Percentiles rank a stretch among this genome's conserved stretches.
phyloP scores from a whole-genome alignment of 495 filamentous ascomycete genomes.

The Tuber microsphaerosporum region DNA sequence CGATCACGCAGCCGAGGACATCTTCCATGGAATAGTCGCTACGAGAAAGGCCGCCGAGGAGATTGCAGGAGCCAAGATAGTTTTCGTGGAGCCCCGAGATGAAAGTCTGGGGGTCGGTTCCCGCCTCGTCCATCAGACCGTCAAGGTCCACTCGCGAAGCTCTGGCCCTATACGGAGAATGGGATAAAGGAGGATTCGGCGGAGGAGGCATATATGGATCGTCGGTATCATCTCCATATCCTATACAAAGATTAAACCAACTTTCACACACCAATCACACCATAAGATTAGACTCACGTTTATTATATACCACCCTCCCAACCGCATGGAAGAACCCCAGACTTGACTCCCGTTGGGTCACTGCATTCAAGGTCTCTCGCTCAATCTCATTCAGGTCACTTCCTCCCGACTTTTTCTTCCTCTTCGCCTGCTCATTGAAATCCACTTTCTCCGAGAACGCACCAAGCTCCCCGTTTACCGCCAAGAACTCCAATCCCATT shows the following conservation, averaged over 20 bases:
- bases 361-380: constrained; percentile 56
- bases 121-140: constrained; percentile 74
- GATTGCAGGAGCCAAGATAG: constrained; percentile 73
- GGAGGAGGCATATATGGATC: constrained; percentile 36
- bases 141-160: constrained; percentile 62
- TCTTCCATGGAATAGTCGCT: constrained; percentile 49
- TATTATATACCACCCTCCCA: constrained; percentile 92
- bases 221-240: constrained; percentile 35
- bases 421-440: constrained; percentile 24
- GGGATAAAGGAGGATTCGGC: constrained; percentile 44
- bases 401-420: constrained; percentile 50
- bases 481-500: constrained; percentile 82
- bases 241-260: neutral
- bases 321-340: constrained; percentile 94
- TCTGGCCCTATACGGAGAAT: constrained; percentile 50
- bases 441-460: constrained; percentile 36
- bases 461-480: constrained; percentile 61
- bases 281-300: constrained; percentile 50
- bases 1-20: constrained; percentile 60
- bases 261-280: neutral
- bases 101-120: constrained; percentile 82
- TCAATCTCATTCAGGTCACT: constrained; percentile 65
- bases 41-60: constrained; percentile 46
- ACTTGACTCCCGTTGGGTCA: constrained; percentile 77
- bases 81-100: constrained; percentile 93